Base-by-base conservation (phyloP, 2,329 filamentous ascomycete genomes). In the Aspergillus tubingensis region DNA sequence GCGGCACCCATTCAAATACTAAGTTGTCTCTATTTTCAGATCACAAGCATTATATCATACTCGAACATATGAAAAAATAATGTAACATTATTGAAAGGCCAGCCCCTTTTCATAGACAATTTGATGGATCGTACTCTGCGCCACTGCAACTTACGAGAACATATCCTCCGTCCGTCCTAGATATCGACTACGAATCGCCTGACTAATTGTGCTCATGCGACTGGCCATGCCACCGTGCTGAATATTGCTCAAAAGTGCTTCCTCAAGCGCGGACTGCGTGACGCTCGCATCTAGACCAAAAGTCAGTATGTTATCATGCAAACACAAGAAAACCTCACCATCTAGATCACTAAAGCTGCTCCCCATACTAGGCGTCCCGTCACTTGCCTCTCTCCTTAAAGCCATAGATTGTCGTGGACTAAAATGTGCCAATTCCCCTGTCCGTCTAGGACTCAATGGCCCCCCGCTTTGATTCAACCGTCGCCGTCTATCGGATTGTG, bases 281-380 rank as follows among this genome's bases (percentile, higher is more conserved):
- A 89, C 83, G 62, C 85, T 86, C 7, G 85, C 81, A 76, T 86
- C 85, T 85, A 62, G n/a, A n/a, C n/a, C n/a, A n/a, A n/a, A n/a
- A n/a, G 58, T 59, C 15, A 56, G 38, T 48, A 54, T 25, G 10
- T 1, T 8, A 8, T 5, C 43, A 10, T 8, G 32, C n/a, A 19
- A 11, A 54, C 15, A 8, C 10, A 27, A 10, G 23, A 30, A 6
- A 25, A 17, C 62, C 72, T 59, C 74, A 84, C 85, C 85, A 70
- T 88, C 86, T 38, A 89, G 76, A 71, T 88, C 86, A 65, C 85
- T 87, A 67, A 88, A 88, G 58, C 85, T 88, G 63, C 85, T 88
- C 0, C 86, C 86, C 83, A 87, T 87, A 63, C 84, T 86, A 3
- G 84, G 84, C 8, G 82, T 84, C 11, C 83, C 83, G 61, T 85